These are phyloP conservation scores for Pseudisothecium myosuroides DNA, from an alignment of 225 moss, liverwort and hornwort species.

Conservation along the genomic window DNA sequence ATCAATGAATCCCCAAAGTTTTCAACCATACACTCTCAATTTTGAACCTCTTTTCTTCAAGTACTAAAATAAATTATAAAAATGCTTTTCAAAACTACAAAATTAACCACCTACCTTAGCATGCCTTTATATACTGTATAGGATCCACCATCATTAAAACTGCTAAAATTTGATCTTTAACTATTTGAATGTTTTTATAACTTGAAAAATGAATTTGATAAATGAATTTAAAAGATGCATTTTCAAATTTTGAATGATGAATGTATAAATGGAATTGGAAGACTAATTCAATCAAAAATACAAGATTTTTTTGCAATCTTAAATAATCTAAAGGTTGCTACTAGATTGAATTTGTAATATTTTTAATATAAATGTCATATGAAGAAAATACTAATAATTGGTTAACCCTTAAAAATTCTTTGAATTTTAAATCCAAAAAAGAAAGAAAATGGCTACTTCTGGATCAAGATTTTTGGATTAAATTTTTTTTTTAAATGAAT, in stretches of 20 bases:
- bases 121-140: neutral
- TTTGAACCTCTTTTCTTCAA: neutral
- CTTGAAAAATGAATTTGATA: neutral
- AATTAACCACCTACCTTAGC: neutral
- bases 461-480: neutral
- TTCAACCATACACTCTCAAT: fast-evolving
- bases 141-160: neutral
- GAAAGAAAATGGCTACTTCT: fast-evolving
- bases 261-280: neutral
- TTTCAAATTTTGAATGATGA: neutral
- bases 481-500: fast-evolving
- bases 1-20: neutral
- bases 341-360: neutral
- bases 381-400: too few relatives aligned
- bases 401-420: neutral
- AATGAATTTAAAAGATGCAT: neutral
- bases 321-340: neutral
- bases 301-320: neutral
- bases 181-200: neutral
- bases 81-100: neutral
- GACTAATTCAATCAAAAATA: neutral
- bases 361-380: neutral
- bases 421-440: neutral
- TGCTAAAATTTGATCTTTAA: neutral
- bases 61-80: neutral